phyloP scores from a whole-genome alignment of 1,139 yeast genomes.

The Protomyces arabidopsidicola region DNA sequence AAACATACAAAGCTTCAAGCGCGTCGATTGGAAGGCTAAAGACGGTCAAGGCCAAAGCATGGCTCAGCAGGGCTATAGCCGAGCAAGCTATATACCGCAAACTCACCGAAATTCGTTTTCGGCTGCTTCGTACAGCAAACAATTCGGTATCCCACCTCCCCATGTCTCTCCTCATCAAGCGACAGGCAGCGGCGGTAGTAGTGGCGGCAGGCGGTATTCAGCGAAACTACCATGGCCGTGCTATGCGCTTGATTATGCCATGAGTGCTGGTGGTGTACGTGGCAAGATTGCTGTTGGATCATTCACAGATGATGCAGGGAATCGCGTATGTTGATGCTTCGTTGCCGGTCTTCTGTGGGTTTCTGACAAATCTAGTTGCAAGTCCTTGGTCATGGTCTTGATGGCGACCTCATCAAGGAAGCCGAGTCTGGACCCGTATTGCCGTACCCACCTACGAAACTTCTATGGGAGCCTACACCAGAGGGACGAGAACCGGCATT shows the following conservation, averaged over 20 bases:
- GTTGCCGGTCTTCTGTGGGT: too few relatives aligned
- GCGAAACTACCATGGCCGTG: slow-evolving; percentile 24
- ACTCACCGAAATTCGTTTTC: slow-evolving; percentile 23
- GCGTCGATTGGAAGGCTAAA: too few relatives aligned
- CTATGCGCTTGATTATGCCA: slow-evolving; percentile 26
- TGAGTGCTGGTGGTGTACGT: not conserved
- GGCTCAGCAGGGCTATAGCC: not conserved
- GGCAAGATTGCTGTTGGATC: slow-evolving; percentile 25
- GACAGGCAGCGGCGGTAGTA: not conserved
- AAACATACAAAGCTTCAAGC: too few relatives aligned
- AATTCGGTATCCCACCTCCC: slow-evolving; percentile 10
- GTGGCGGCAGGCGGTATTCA: not conserved
- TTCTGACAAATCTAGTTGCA: not conserved
- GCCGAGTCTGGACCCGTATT: slow-evolving; percentile 20
- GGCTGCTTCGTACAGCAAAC: slow-evolving; percentile 10
- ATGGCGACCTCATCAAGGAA: slow-evolving; percentile 12
- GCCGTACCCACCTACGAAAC: slow-evolving; percentile 27
- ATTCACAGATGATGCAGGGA: slow-evolving; percentile 22
- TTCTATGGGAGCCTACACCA: slow-evolving; percentile 25
- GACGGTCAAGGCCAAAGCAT: not conserved
- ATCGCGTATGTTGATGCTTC: not conserved
- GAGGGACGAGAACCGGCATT: slow-evolving; percentile 4
- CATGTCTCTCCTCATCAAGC: not conserved
- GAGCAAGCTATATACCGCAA: not conserved
- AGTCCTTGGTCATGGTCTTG: slow-evolving; percentile 12